phyloP scores from a whole-genome alignment of 495 filamentous ascomycete genomes.

The Lasiosphaeriaceae sp. region DNA sequence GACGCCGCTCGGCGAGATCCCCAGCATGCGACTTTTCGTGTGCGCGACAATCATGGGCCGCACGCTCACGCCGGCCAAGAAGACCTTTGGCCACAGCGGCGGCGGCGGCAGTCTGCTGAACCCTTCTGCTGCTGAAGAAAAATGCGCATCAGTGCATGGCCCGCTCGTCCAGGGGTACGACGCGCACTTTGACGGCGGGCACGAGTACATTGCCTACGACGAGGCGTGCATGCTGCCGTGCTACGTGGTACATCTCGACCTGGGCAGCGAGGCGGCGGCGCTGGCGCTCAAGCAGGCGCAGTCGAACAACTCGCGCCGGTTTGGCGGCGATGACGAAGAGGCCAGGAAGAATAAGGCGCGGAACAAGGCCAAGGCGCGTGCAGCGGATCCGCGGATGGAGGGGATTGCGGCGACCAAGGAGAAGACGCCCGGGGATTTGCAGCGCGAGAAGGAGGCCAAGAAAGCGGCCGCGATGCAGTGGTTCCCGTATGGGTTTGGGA shows the following conservation, averaged over 20 bases:
- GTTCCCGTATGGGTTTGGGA: constrained; percentile 1
- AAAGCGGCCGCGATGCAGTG: constrained; percentile 5
- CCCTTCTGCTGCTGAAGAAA: too few species aligned
- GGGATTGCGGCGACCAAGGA: not conserved
- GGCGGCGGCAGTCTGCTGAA: too few species aligned
- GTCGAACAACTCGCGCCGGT: not conserved
- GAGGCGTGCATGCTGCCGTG: constrained; percentile 1
- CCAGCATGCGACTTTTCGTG: constrained; percentile 3
- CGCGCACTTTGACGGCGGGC: not conserved
- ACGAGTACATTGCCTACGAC: not conserved
- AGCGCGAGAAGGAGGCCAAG: constrained; percentile 4
- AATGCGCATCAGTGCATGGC: too few species aligned
- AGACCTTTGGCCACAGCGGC: too few species aligned
- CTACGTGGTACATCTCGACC: not conserved
- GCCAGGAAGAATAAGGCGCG: not conserved
- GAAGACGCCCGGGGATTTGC: not conserved
- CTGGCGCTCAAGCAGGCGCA: not conserved
- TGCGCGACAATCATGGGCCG: constrained; percentile 5
- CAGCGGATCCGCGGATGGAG: not conserved
- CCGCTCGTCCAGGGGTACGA: constrained; percentile 2
- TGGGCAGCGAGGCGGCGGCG: not conserved
- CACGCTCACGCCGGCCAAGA: not conserved
- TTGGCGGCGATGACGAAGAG: not conserved
- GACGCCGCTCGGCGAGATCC: constrained; percentile 1
- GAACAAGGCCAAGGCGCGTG: not conserved